Percentiles rank a stretch among this genome's conserved stretches.
Conservation (phyloP, 352 stramenopile species). For the Blastocystis sp. region DNA sequence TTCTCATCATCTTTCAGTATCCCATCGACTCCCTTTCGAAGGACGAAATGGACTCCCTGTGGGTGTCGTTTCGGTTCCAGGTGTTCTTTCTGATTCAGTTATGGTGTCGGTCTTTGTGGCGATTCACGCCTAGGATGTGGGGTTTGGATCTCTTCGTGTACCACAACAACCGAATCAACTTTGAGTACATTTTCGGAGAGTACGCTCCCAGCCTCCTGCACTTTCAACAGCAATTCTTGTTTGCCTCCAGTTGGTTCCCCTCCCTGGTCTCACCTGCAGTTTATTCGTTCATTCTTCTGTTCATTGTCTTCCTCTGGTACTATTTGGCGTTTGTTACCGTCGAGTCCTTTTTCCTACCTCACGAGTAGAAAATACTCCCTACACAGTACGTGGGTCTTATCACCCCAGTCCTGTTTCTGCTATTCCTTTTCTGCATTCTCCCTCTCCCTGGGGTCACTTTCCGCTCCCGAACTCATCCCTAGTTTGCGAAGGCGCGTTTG, state of each 20-base stretch:
- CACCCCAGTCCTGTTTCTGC: slow-evolving; percentile 7
- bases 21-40: neutral
- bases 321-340: slow-evolving; percentile 25
- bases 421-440: slow-evolving; percentile 33
- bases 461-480: neutral
- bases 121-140: slow-evolving; percentile 63
- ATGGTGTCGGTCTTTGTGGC: neutral
- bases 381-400: neutral
- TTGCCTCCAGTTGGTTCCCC: neutral
- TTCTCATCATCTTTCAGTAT: slow-evolving; percentile 47
- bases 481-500: slow-evolving; percentile 16
- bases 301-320: slow-evolving; percentile 65
- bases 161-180: slow-evolving; percentile 66
- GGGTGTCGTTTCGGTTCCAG: neutral
- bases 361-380: neutral
- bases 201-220: slow-evolving; percentile 65
- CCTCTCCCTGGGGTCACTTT: slow-evolving; percentile 12
- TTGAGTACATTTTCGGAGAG: slow-evolving; percentile 63
- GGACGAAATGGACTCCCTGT: slow-evolving; percentile 35
- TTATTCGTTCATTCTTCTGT: slow-evolving; percentile 20
- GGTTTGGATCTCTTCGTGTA: slow-evolving; percentile 67
- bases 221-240: slow-evolving; percentile 58
- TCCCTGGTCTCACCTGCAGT: neutral
- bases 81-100: slow-evolving; percentile 24
- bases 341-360: neutral